Base-by-base conservation (phyloP, 257 asterid species). In the Solanum sitiens region DNA sequence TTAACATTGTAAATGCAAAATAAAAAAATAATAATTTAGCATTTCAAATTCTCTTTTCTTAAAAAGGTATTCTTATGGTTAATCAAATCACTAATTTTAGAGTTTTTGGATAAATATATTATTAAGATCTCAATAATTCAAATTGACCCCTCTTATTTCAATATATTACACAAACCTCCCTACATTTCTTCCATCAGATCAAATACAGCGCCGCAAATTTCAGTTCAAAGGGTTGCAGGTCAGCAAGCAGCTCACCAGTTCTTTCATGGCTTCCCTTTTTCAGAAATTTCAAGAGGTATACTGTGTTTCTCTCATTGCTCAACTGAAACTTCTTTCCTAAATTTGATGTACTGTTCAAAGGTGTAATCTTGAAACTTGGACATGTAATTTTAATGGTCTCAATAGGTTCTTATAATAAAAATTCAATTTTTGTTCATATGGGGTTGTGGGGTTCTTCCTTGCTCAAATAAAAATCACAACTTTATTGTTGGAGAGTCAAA, bases 261-360 rank as follows among this genome's bases (percentile, higher is more conserved):
- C 63, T 33, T 82, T 39, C 53, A 91, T 91, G 92, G 91, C 92
- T 5, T 88, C 86, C 61, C 89, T 91, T 11, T 91, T 89, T 47
- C 88, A 89, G 70, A 89, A 91, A 85, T 89, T 89, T 88, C 92
- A 89, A 75, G 88, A 89, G 92, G 93, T 91, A 39, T 3, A 2
- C 68, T 16, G 40, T 23, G 0, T 67, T 61, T 6, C 20, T 33
- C 53, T 6, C 44, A 71, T 20, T 71, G 13, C 37, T 45, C 77
- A 1, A 13, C 37, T 42, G 37, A n/a, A 25, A 42, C 61, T 76
- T 42, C 37, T 76, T 76, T 39, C 32, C 53, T 39, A 21, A 1
- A 1, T 39, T 21, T 74, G 33, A 11, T 74, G 32, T 74, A 39
- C 53, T 74, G 53, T 74, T 77, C 39, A 77, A 44, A 77, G 59